These are phyloP conservation scores for Globisporangium emineosum DNA, from an alignment of 352 stramenopile species.

Conservation along the genomic window DNA sequence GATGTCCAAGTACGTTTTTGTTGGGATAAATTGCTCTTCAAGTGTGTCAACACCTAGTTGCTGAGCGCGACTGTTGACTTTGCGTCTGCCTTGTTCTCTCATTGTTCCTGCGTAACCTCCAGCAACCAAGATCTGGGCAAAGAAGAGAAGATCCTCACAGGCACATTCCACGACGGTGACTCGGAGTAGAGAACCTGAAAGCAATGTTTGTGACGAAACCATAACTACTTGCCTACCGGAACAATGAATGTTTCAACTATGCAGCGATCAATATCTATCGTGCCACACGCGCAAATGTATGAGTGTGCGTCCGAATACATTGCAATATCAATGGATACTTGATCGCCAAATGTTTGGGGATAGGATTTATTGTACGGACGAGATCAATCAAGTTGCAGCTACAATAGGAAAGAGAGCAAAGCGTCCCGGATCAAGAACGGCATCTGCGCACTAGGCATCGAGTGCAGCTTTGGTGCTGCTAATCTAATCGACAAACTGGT, in stretches of 20 bases:
- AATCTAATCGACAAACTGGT: neutral
- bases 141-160: conserved; percentile 62
- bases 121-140: conserved; percentile 48
- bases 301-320: no score
- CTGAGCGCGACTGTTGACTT: neutral
- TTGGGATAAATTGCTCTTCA: no score
- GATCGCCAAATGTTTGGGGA: no score
- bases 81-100: no score
- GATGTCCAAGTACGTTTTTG: conserved; percentile 35
- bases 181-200: conserved; percentile 34
- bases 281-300: no score
- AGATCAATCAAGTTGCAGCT: neutral
- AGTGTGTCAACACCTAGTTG: no score
- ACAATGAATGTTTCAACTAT: neutral
- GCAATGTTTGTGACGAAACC: no score
- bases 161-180: conserved; percentile 63
- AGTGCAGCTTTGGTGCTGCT: neutral
- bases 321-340: no score
- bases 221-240: neutral
- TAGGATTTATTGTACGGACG: neutral
- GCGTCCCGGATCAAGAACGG: neutral
- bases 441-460: neutral
- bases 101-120: no score
- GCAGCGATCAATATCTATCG: neutral
- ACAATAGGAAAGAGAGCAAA: neutral